Conservation (phyloP, 176 grass and related monocot species). For the Aegilops tauschii region DNA sequence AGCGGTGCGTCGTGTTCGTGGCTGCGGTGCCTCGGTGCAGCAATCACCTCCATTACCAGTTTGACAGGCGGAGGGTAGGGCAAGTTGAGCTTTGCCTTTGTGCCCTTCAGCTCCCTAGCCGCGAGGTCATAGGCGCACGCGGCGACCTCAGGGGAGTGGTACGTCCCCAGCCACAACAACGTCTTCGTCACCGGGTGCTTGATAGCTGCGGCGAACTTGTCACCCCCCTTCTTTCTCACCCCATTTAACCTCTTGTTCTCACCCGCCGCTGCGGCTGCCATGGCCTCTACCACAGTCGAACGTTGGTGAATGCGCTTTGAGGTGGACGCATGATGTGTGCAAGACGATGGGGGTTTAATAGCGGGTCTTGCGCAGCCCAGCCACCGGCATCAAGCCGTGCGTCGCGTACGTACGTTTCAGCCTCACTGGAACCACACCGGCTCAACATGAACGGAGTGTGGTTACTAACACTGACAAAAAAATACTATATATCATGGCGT, state of each 20-base stretch:
- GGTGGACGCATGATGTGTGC: not conserved
- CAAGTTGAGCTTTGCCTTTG: too few species aligned
- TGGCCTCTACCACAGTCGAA: too few species aligned
- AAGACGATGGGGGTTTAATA: not conserved
- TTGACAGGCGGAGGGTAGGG: too few species aligned
- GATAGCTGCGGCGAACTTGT: constrained; percentile 36
- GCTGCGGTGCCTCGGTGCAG: too few species aligned
- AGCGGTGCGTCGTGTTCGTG: too few species aligned
- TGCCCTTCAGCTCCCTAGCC: not conserved
- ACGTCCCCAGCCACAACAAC: constrained; percentile 42
- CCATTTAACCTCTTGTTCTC: not conserved
- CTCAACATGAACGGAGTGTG: not conserved
- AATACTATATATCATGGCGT: too few species aligned
- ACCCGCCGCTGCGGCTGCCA: too few species aligned
- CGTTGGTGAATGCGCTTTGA: too few species aligned
- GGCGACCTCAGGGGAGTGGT: constrained; percentile 43
- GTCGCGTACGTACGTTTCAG: not conserved
- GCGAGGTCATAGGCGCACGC: constrained; percentile 18
- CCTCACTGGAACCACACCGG: too few species aligned
- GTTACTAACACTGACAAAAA: not conserved
- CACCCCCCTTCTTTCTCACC: constrained; percentile 20
- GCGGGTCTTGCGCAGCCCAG: not conserved
- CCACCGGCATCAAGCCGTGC: not conserved
- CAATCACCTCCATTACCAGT: too few species aligned
- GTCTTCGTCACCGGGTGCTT: constrained; percentile 1